These are phyloP conservation scores for Globisporangium nunn DNA, from an alignment of 352 stramenopile species.

Conservation along the genomic window DNA sequence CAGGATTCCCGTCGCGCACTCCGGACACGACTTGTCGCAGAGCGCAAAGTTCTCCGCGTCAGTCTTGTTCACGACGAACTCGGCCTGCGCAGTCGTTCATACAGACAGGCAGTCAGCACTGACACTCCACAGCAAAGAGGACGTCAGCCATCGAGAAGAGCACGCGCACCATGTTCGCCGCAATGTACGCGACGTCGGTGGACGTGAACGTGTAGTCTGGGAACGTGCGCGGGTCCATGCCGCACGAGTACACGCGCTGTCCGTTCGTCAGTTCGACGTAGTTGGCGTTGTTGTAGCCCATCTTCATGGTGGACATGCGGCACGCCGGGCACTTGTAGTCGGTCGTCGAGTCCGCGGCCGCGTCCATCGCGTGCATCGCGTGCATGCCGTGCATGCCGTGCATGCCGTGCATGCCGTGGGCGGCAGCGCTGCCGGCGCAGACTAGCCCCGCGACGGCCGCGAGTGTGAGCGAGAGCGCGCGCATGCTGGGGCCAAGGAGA, in stretches of 20 bases:
- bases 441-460: slow-evolving; percentile 3
- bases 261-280: slow-evolving; percentile 54
- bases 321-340: slow-evolving; percentile 68
- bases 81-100: slow-evolving; percentile 15
- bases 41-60: slow-evolving; percentile 25
- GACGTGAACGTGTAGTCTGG: slow-evolving; percentile 38
- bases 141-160: background rate
- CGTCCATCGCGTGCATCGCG: slow-evolving; percentile 12
- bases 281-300: slow-evolving; percentile 52
- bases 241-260: slow-evolving; percentile 70
- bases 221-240: slow-evolving; percentile 54
- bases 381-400: slow-evolving; percentile 18
- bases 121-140: background rate
- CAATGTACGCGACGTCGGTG: slow-evolving; percentile 67
- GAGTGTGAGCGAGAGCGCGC: slow-evolving; percentile 14
- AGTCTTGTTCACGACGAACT: slow-evolving; percentile 44
- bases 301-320: slow-evolving; percentile 52
- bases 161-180: slow-evolving; percentile 57
- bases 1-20: slow-evolving; percentile 39
- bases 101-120: background rate
- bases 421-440: slow-evolving; percentile 16
- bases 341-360: slow-evolving; percentile 21
- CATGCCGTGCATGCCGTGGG: slow-evolving; percentile 12
- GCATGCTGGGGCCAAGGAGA: background rate
- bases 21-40: slow-evolving; percentile 30